Evolutionary conservation across 2,329 filamentous ascomycete species (phyloP), one percentile per base, ranked within the genome.

Genomic region (Fusarium beomiforme): DNA sequence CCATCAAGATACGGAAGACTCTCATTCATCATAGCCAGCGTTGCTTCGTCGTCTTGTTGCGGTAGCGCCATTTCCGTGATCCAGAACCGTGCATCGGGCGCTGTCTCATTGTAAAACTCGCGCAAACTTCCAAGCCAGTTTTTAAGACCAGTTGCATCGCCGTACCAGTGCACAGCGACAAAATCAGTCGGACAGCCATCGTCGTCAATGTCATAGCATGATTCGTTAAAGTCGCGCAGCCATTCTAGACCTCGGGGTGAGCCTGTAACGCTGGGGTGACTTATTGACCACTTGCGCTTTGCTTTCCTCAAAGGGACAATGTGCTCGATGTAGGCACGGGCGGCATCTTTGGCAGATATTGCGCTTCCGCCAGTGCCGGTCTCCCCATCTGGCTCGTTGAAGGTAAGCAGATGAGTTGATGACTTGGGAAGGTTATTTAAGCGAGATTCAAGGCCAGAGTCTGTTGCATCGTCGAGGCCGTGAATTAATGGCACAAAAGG

Each of bases 321-420:
- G 46, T 82, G 57, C 9, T 79, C 73, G 6, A 84, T 71, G 59
- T 84, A 84, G 0, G 79, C 75, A 4, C 75, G 67, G 0, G 82
- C 82, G 0, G 82, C 82, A 21, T 83, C 81, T 31, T 79, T 72
- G 3, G 82, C 78, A 2, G 75, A 77, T 47, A 84, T 82, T 12
- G 75, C 66, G 56, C 81, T 83, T 24, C 82, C 82, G 13, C 82
- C 82, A 0, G 80, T 79, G 11, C 77, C 77, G 4, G 77, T 81
- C 9, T 78, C 78, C 1, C 81, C 82, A 57, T 84, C 82, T 3
- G 82, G 82, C 59, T 84, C 82, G 63, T 84, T 84, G 59, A 84
- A 84, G 0, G 77, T 77, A 23, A 84, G 76, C 5, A 84, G 73
- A 47, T 82, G 80, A 1, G 78, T 82, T 1, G 82, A 82, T 3